Percentiles rank a stretch among this genome's conserved stretches.
phyloP scores from a whole-genome alignment of 2,329 filamentous ascomycete genomes.

The Juglanconis oblonga region DNA sequence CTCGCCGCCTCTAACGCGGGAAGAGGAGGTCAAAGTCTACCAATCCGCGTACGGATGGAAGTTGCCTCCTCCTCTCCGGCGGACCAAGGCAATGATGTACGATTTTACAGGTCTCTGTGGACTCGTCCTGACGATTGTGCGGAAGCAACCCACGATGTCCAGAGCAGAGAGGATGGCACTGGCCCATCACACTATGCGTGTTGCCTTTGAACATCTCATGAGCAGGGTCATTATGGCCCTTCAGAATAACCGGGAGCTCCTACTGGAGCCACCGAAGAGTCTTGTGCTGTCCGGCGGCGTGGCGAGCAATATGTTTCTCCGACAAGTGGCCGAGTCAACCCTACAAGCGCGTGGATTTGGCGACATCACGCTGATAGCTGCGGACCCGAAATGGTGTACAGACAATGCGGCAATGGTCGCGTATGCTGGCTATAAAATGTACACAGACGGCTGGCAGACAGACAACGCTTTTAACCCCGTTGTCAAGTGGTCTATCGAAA shows the following conservation, averaged over 20 bases:
- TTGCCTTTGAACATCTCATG: conserved; percentile 84
- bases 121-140: conserved; percentile 50
- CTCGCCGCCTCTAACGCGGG: conserved; percentile 52
- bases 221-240: conserved; percentile 71
- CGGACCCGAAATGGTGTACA: conserved; percentile 77
- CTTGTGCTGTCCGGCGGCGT: conserved; percentile 89
- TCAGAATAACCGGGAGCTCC: conserved; percentile 21
- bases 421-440: conserved; percentile 94
- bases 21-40: conserved; percentile 52
- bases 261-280: conserved; percentile 42
- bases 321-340: conserved; percentile 56
- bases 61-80: conserved; percentile 64
- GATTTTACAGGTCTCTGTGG: conserved; percentile 70
- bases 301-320: conserved; percentile 77
- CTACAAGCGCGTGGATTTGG: conserved; percentile 66
- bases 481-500: conserved; percentile 72
- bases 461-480: conserved; percentile 58
- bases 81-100: conserved; percentile 58
- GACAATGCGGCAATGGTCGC: conserved; percentile 98
- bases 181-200: conserved; percentile 70
- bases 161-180: conserved; percentile 64
- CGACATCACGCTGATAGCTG: conserved; percentile 63
- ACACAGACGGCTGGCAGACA: conserved; percentile 67
- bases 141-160: conserved; percentile 33
- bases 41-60: conserved; percentile 53